A percentile compares a stretch with the other conserved stretches of the same genome.
These are phyloP conservation scores for Aspergillus diversus DNA, from an alignment of 495 filamentous ascomycete genomes.

Conservation along the genomic window DNA sequence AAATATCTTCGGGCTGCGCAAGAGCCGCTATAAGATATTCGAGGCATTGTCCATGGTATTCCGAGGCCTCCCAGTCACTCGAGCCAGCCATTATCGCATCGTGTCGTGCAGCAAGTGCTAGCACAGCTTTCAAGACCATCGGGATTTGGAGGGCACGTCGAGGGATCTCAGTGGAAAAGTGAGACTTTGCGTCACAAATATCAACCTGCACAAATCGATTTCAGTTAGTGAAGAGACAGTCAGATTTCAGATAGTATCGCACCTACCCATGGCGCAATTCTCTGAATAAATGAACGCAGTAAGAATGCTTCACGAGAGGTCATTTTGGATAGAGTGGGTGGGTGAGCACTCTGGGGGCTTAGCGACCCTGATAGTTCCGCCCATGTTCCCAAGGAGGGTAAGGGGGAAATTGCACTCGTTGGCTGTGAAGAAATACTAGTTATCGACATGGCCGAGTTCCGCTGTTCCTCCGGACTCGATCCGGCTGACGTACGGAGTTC, in stretches of 20 bases:
- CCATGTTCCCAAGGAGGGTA: slow-evolving; percentile 23
- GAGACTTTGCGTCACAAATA: slow-evolving; percentile 40
- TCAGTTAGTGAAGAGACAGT: neutral
- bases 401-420: slow-evolving; percentile 16
- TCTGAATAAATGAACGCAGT: slow-evolving; percentile 40
- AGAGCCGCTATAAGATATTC: slow-evolving; percentile 39
- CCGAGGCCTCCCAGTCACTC: slow-evolving; percentile 42
- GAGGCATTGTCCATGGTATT: slow-evolving; percentile 43
- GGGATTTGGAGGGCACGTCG: slow-evolving; percentile 36
- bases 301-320: slow-evolving; percentile 38
- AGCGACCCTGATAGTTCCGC: slow-evolving; percentile 15
- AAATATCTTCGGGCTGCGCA: slow-evolving; percentile 32
- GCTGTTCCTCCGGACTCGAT: slow-evolving; percentile 6
- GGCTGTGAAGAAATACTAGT: slow-evolving; percentile 19
- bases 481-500: slow-evolving; percentile 1
- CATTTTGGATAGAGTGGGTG: slow-evolving; percentile 18
- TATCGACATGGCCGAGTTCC: slow-evolving; percentile 9
- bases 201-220: slow-evolving; percentile 29
- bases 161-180: slow-evolving; percentile 42
- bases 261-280: slow-evolving; percentile 41
- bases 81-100: slow-evolving; percentile 36
- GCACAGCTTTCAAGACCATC: slow-evolving; percentile 41
- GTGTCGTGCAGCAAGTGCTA: slow-evolving; percentile 40
- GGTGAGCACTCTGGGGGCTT: slow-evolving; percentile 20
- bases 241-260: neutral